phyloP scores from a whole-genome alignment of 345 rosid species.

The Eucalyptus albens region DNA sequence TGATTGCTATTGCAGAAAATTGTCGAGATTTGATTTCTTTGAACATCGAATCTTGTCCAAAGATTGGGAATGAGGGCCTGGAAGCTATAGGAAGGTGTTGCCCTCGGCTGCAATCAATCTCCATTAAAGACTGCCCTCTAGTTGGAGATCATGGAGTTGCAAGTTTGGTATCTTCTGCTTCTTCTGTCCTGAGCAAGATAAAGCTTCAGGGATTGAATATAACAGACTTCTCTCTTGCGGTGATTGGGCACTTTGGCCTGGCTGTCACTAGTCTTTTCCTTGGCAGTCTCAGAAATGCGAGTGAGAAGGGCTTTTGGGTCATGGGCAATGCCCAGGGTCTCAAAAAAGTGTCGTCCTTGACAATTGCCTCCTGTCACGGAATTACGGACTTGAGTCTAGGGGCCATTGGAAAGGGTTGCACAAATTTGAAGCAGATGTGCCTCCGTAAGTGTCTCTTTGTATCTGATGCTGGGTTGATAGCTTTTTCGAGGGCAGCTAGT shows the following conservation, averaged over 20 bases:
- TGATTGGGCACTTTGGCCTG: slow-evolving; percentile 64
- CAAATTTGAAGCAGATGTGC: slow-evolving; percentile 50
- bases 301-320: slow-evolving; percentile 80
- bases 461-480: slow-evolving; percentile 44
- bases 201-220: slow-evolving; percentile 63
- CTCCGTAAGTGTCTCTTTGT: slow-evolving; percentile 53
- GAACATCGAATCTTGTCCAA: slow-evolving; percentile 41
- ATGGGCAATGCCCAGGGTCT: slow-evolving; percentile 71
- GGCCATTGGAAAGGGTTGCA: slow-evolving; percentile 45
- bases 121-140: slow-evolving; percentile 61
- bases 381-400: slow-evolving; percentile 54
- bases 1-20: slow-evolving; percentile 45
- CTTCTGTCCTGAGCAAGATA: slow-evolving; percentile 30
- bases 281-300: slow-evolving; percentile 34
- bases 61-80: slow-evolving; percentile 52
- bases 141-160: slow-evolving; percentile 67
- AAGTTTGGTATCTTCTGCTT: slow-evolving; percentile 35
- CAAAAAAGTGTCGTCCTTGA: slow-evolving; percentile 28
- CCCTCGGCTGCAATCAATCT: slow-evolving; percentile 30
- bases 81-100: slow-evolving; percentile 55
- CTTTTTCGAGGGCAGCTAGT: slow-evolving; percentile 30
- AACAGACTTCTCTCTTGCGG: slow-evolving; percentile 69
- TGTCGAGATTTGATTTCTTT: slow-evolving; percentile 47
- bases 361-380: slow-evolving; percentile 47
- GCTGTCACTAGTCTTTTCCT: slow-evolving; percentile 32